A percentile compares a stretch with the other conserved stretches of the same genome.
These are phyloP conservation scores for Rhynchosporium agropyri DNA, from an alignment of 2,329 filamentous ascomycete genomes.

Conservation along the genomic window DNA sequence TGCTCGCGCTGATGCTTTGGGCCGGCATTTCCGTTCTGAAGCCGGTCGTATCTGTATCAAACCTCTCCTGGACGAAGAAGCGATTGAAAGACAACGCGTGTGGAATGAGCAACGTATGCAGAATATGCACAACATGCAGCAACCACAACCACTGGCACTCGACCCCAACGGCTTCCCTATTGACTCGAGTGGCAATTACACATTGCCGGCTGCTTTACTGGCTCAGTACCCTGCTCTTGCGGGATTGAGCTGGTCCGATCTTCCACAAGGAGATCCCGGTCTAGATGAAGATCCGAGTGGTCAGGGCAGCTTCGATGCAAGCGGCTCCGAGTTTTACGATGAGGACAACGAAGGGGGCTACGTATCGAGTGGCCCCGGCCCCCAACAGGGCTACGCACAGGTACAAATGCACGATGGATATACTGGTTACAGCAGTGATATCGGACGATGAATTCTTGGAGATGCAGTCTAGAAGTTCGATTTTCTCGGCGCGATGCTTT, in stretches of 20 bases:
- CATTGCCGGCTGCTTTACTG: constrained; percentile 82
- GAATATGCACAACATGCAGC: constrained; percentile 61
- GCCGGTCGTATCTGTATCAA: constrained; percentile 96
- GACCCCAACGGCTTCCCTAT: constrained; percentile 62
- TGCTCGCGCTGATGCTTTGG: constrained; percentile 91
- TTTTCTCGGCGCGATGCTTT: constrained; percentile 20
- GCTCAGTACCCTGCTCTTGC: constrained; percentile 94
- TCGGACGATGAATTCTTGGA: constrained; percentile 34
- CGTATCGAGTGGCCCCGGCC: constrained; percentile 50
- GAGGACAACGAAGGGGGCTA: constrained; percentile 73
- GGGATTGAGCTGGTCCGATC: constrained; percentile 80
- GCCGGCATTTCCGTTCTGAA: constrained; percentile 92
- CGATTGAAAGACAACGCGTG: constrained; percentile 74
- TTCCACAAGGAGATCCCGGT: constrained; percentile 63
- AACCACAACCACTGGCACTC: constrained; percentile 61
- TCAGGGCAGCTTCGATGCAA: constrained; percentile 79
- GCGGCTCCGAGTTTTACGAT: constrained; percentile 69
- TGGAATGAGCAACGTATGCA: constrained; percentile 75
- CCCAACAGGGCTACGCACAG: constrained; percentile 39
- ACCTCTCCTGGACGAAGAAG: constrained; percentile 93
- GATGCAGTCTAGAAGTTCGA: background rate
- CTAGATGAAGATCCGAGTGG: constrained; percentile 78
- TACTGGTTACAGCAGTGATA: constrained; percentile 42
- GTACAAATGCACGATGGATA: constrained; percentile 39
- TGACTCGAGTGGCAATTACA: constrained; percentile 60